Base-by-base conservation (phyloP, 192 early-diverging fungal species). In the Coemansia sp. region DNA sequence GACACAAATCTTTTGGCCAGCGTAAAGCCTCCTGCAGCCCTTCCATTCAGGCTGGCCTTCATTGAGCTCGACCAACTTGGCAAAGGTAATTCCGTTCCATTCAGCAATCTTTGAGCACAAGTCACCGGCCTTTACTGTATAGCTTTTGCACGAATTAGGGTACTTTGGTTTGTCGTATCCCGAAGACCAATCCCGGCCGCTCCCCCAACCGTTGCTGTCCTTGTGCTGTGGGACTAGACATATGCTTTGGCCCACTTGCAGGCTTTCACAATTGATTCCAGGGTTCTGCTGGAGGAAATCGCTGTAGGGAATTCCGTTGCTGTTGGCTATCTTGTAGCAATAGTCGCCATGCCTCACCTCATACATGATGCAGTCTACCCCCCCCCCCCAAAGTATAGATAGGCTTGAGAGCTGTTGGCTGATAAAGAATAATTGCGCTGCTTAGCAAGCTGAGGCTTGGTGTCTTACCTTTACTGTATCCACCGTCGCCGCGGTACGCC, bases 291-390 rank as follows among this genome's bases (percentile, higher is more conserved):
- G 31, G 5, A 70, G 51, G 29, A 70, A 55, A 27, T 70, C 54
- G 10, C 41, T 18, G 31, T 70, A 70, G 7, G 60, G n/a, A 7
- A 70, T 70, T 13, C 51, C 51, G 41, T 70, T 70, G 37, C 18
- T 17, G 0, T 7, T 16, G 4, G 67, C 67, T 19, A 70, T 70
- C 41, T 63, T 70, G 60, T 70, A 70, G 55, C 67, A 70, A 38
- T 70, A 70, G 51, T 70, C 67, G 26, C 67, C 67, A 1, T 37
- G 50, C 18, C 26, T 52, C 14, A 70, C 60, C 30, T 70, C 67
- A 22, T 70, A 70, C 60, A 70, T 46, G 23, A 70, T 56, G 16
- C 65, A 68, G 5, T 40, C 56, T 60, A 60, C 12, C 47, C n/a
- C n/a, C 1, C 3, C 34, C 1, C 18, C 12, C 5, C 6, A 11